Base-by-base conservation (phyloP, 75 land plant genomes). In the Ceratopteris richardii region DNA sequence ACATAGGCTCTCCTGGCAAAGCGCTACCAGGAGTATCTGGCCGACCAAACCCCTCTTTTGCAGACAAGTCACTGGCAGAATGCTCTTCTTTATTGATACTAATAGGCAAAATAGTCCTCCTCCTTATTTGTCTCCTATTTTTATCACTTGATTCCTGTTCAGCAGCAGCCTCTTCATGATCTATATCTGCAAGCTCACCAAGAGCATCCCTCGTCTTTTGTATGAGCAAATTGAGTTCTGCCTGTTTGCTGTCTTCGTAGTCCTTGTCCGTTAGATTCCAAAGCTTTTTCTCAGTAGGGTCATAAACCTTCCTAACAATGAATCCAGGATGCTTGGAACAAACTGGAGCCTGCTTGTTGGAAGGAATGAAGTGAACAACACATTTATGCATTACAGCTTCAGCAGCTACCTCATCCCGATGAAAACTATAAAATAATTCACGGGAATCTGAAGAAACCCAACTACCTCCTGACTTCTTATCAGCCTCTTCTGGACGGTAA, bases 331-430 rank as follows among this genome's bases (percentile, higher is more conserved):
- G 84, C 40, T 79, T 67, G 44, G 84, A 57, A 3, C 97, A 88
- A 39, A 55, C 56, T 42, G 97, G 96, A 20, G 79, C 64, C 46
- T 87, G 78, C 72, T 95, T 95, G 53, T 81, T 43, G 13, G 77
- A 67, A 25, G 97, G 96, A 41, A 94, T 80, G 70, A 94, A 94
- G 66, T 89, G 91, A 41, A 90, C 99, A 21, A 79, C 83, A 76
- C 99, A 95, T 56, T 78, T 89, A 70, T 95, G 99, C 92, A 90
- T 86, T 20, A 95, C 91, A 54, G 97, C 81, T 66, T 95, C 99
- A 46, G 99, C 99, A 11, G 97, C 89, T 14, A 86, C 86, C 27
- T 90, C 97, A 76, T 95, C 97, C 23, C 55, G 81, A 67, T 90
- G 99, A 54, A 83, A 90, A 67, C 99, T 95, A 55, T 95, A 95